Evolutionary conservation across 2,329 filamentous ascomycete genomes (phyloP), one percentile per base, ranked within the genome.

Genomic region (Myriosclerotinia scirpicola): DNA sequence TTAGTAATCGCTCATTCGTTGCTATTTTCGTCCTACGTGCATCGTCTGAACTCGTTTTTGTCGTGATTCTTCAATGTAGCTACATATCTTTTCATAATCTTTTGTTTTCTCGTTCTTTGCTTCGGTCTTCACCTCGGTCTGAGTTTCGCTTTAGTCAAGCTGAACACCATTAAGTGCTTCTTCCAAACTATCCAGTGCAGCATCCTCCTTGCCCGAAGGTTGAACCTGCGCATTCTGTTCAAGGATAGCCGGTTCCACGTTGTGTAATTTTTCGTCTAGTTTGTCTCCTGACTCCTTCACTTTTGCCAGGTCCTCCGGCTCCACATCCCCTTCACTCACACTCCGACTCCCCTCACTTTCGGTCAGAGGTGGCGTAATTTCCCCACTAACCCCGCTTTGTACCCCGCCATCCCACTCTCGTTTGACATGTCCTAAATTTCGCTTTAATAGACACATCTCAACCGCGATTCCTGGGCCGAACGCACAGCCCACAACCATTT

Each of bases 381-480:
- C 71, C 4, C 75, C 75, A 58, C 62, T 34, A 12, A 56, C 22
- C 30, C 53, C 53, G 34, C 44, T 54, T 40, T 61, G 40, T 12
- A 62, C n/a, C 54, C 65, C 12, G 46, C 62, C 8, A 71, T 67
- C 22, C 72, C 55, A 65, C 12, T 67, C 68, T 53, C 72, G 58
- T 59, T 66, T 69, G 8, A 73, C 73, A 67, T 75, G 74, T 3
- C 59, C 67, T 44, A 77, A 20, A 69, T 77, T 77, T 48, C 75
- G 67, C 69, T 82, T 87, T 72, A 91, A 76, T 78, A 90, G 81
- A 74, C 85, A 87, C 84, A 88, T 88, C 78, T 91, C 88, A 40
- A 90, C 82, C 6, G 84, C 77, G 70, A 91, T 86, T 0, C 89
- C 89, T 0, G 89, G 89, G 0, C 89, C 89, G 73, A 91, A 91